Evolutionary conservation across 2,329 filamentous ascomycete genomes (phyloP), one percentile per base, ranked within the genome.

Genomic region (Dissoconium aciculare): DNA sequence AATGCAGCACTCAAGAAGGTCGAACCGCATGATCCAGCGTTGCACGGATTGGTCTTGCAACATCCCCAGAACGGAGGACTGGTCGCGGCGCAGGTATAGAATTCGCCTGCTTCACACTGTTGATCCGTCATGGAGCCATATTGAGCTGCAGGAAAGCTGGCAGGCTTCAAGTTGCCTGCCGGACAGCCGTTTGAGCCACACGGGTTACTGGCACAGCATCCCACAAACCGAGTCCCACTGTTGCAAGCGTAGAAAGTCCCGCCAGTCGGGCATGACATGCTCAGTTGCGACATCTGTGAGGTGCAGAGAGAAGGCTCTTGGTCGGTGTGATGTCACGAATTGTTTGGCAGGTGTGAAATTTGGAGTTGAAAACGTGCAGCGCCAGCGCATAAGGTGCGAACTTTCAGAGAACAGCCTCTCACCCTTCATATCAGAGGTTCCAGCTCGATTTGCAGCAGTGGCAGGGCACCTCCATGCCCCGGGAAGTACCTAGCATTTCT

Each of bases 241-340:
- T 33, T 33, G 26, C 36, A 38, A 28, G 36, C 36, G 30, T 38
- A 38, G 31, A 38, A 38, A 15, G 27, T 12, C 16, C 33, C 36
- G 4, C 36, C 36, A 13, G 16, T 14, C 9, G 36, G 33, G 13
- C 36, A 38, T 17, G 30, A 30, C 36, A 38, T 38, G 12, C 33
- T 36, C 8, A 33, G 33, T 12, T n/a, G n/a, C n/a, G n/a, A n/a
- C n/a, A n/a, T n/a, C n/a, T n/a, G n/a, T n/a, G n/a, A n/a, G n/a
- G n/a, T n/a, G n/a, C n/a, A n/a, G n/a, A n/a, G n/a, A n/a, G n/a
- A n/a, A n/a, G n/a, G n/a, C n/a, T n/a, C n/a, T n/a, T n/a, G n/a
- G n/a, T n/a, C n/a, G n/a, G n/a, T n/a, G n/a, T n/a, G n/a, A n/a
- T n/a, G n/a, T n/a, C n/a, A n/a, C n/a, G n/a, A n/a, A n/a, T n/a